phyloP scores from a whole-genome alignment of 768 basidiomycete species.

The Psilocybe cubensis region DNA sequence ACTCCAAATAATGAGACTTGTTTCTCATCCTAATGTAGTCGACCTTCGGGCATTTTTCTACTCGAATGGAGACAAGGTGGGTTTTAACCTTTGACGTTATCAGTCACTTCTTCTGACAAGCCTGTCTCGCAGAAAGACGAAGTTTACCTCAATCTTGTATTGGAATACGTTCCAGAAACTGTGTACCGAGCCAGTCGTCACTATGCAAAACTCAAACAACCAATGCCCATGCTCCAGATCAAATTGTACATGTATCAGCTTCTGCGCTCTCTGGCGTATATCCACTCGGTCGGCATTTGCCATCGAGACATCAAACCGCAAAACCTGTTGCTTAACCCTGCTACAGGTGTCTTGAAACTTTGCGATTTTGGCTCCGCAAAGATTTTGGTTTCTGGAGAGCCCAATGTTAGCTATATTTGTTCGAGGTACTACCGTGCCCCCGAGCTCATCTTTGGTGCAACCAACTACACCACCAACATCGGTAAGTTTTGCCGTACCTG shows the following conservation, averaged over 20 bases:
- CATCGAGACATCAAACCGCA: slow-evolving; percentile 99
- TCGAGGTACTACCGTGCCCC: slow-evolving; percentile 99
- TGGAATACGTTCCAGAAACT: slow-evolving; percentile 99
- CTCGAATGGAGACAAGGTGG: slow-evolving; percentile 98
- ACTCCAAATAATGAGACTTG: slow-evolving; percentile 97
- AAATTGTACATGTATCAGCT: slow-evolving; percentile 99
- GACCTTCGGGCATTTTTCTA: slow-evolving; percentile 99
- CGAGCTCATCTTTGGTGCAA: slow-evolving; percentile 98
- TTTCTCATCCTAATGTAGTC: slow-evolving; percentile 96
- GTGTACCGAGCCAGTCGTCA: slow-evolving; percentile 99
- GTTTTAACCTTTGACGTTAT: slow-evolving; percentile 22
- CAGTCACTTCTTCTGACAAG: slow-evolving; percentile 13
- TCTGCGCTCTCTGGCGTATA: slow-evolving; percentile 96
- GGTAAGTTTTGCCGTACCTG: slow-evolving; percentile 58
- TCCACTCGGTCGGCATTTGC: slow-evolving; percentile 99
- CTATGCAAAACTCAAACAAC: slow-evolving; percentile 99
- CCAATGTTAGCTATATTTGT: slow-evolving; percentile 99
- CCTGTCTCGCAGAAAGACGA: slow-evolving; percentile 84
- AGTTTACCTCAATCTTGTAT: slow-evolving; percentile 98
- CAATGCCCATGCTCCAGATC: slow-evolving; percentile 99
- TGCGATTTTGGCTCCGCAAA: slow-evolving; percentile 99
- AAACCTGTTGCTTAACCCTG: slow-evolving; percentile 96
- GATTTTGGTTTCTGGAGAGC: slow-evolving; percentile 96
- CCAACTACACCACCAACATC: slow-evolving; percentile 99
- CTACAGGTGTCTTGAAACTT: slow-evolving; percentile 94